Evolutionary conservation across 2,329 filamentous ascomycete genomes (phyloP).

Genomic region (Cercospora sp.): DNA sequence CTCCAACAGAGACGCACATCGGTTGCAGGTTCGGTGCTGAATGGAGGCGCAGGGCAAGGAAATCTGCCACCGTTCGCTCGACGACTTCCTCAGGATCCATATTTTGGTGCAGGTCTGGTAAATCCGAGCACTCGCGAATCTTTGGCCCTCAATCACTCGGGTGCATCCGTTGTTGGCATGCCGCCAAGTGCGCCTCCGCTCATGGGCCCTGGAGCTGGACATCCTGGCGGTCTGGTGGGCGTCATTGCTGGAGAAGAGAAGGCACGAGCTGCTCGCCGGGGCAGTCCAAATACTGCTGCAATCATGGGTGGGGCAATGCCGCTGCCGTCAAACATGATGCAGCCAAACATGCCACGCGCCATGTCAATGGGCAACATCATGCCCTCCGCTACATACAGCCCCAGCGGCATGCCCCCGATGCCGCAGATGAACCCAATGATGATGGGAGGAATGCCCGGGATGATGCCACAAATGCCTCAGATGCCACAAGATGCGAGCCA

Average conservation of each 20-base stretch:
- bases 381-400: conserved; percentile 31
- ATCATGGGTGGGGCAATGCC: conserved; percentile 28
- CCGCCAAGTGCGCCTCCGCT: conserved; percentile 23
- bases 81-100: conserved; percentile 80
- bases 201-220: conserved; percentile 40
- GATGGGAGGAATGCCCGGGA: conserved; percentile 24
- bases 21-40: conserved; percentile 55
- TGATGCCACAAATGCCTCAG: conserved; percentile 28
- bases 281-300: conserved; percentile 64
- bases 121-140: conserved; percentile 73
- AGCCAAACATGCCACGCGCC: conserved; percentile 34
- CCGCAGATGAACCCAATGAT: conserved; percentile 31
- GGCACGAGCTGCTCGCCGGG: conserved; percentile 72
- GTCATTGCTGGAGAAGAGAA: conserved; percentile 86
- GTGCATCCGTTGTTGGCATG: conserved; percentile 42
- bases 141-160: conserved; percentile 58
- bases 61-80: conserved; percentile 79
- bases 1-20: conserved; percentile 53
- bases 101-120: conserved; percentile 74
- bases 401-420: conserved; percentile 32
- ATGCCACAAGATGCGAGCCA: conserved; percentile 27
- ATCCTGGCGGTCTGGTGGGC: conserved; percentile 78
- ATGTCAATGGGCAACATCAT: conserved; percentile 39
- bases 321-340: conserved; percentile 37
- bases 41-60: conserved; percentile 45